Percentiles rank a stretch among this genome's conserved stretches.
These are phyloP conservation scores for Paxillus rubicundulus DNA, from an alignment of 768 basidiomycete species.

Conservation along the genomic window DNA sequence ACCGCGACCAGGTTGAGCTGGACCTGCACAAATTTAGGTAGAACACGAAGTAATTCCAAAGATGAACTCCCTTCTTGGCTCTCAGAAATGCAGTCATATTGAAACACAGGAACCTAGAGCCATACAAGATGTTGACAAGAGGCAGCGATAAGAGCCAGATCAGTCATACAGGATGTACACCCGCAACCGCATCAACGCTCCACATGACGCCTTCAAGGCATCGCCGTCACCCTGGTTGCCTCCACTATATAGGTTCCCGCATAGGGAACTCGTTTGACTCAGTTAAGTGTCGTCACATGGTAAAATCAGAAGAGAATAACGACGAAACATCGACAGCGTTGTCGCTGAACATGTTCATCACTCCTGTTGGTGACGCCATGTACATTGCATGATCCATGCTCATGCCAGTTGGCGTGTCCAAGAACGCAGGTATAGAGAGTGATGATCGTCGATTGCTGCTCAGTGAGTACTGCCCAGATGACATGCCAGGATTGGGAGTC, in stretches of 20 bases:
- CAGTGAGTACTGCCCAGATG: slow-evolving; percentile 26
- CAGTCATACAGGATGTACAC: slow-evolving; percentile 17
- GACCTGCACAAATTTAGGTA: background rate
- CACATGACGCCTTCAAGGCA: slow-evolving; percentile 19
- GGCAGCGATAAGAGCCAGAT: background rate
- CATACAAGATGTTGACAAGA: slow-evolving; percentile 11
- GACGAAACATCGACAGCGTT: slow-evolving; percentile 35
- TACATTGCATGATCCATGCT: slow-evolving; percentile 53
- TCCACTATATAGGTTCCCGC: slow-evolving; percentile 24
- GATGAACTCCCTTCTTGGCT: background rate
- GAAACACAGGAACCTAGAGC: background rate
- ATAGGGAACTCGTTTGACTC: slow-evolving; percentile 28
- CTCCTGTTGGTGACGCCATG: slow-evolving; percentile 53
- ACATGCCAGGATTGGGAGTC: slow-evolving; percentile 9
- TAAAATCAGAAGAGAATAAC: slow-evolving; percentile 32
- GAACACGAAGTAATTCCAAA: too few species aligned
- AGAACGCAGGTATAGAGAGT: slow-evolving; percentile 23
- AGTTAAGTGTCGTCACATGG: slow-evolving; percentile 22
- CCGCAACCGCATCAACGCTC: background rate
- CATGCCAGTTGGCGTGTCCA: slow-evolving; percentile 34
- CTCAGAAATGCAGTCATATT: background rate
- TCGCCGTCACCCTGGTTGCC: slow-evolving; percentile 21
- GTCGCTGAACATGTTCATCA: slow-evolving; percentile 61
- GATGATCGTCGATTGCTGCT: slow-evolving; percentile 21
- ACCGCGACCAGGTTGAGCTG: background rate